Percentiles rank a stretch among this genome's conserved stretches.
These are phyloP conservation scores for Phlebiopsis gigantea DNA, from an alignment of 768 basidiomycete genomes.

Conservation along the genomic window DNA sequence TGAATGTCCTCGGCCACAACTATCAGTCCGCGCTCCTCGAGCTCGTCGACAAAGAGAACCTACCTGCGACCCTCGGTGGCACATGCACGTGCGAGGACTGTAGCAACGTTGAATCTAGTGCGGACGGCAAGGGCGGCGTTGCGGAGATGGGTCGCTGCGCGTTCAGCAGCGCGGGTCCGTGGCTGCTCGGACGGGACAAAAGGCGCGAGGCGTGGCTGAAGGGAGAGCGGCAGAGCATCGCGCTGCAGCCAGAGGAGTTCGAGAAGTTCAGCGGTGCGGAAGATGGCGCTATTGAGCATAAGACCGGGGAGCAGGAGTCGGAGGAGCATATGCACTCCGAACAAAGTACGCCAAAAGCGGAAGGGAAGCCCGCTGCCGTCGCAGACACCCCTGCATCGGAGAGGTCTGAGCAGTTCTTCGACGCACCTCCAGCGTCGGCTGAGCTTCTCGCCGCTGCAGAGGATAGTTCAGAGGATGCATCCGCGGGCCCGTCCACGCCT, in stretches of 20 bases:
- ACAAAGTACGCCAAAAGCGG: background rate
- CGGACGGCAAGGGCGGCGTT: slow-evolving; percentile 2
- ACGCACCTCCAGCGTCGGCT: background rate
- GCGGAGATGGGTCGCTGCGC: slow-evolving; percentile 38
- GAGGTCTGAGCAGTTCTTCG: slow-evolving; percentile 1
- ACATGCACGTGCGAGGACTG: slow-evolving; percentile 51
- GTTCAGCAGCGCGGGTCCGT: slow-evolving; percentile 62
- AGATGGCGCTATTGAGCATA: background rate
- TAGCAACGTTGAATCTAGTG: slow-evolving; percentile 26
- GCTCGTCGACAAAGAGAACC: slow-evolving; percentile 55
- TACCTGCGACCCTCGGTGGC: slow-evolving; percentile 60
- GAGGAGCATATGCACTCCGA: background rate
- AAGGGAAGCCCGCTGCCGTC: background rate
- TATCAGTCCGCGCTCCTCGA: slow-evolving; percentile 53
- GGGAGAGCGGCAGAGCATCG: slow-evolving; percentile 21
- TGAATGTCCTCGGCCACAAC: slow-evolving; percentile 59
- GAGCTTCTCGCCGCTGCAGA: background rate
- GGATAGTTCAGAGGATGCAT: slow-evolving; percentile 10
- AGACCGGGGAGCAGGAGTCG: background rate
- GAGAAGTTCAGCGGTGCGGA: background rate
- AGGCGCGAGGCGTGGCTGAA: slow-evolving; percentile 26
- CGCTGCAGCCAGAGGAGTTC: slow-evolving; percentile 15
- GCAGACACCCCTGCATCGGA: background rate
- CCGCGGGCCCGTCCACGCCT: slow-evolving; percentile 14
- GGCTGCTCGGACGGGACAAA: slow-evolving; percentile 49